phyloP scores from a whole-genome alignment of 441 rosid species.

The Pelargonium cotyledonis region DNA sequence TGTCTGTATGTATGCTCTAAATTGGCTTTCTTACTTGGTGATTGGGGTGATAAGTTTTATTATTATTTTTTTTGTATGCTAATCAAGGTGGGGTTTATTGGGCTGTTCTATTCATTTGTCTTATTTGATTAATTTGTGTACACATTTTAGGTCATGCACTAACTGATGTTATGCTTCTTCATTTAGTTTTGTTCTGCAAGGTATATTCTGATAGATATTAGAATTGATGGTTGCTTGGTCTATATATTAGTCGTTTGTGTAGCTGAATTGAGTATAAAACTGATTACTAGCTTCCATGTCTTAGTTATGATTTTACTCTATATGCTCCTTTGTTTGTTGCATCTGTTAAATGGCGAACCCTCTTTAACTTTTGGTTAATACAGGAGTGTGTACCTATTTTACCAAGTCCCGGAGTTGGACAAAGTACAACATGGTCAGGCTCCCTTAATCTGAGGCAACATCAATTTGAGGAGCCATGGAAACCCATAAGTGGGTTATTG shows the following conservation, averaged over 20 bases:
- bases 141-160: background rate
- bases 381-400: slow-evolving; percentile 47
- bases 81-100: background rate
- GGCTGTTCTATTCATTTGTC: background rate
- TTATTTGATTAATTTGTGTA: background rate
- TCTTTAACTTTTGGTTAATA: slow-evolving; percentile 14
- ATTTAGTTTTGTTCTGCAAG: background rate
- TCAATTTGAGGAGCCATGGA: slow-evolving; percentile 40
- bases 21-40: background rate
- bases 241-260: background rate
- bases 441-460: slow-evolving; percentile 33
- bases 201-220: background rate
- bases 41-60: background rate
- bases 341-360: background rate
- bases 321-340: background rate
- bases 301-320: background rate
- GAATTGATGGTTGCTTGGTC: background rate
- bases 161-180: background rate
- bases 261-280: background rate
- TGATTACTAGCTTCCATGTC: background rate
- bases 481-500: slow-evolving; percentile 28
- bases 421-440: slow-evolving; percentile 38
- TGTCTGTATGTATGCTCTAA: background rate
- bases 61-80: too few relatives aligned
- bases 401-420: slow-evolving; percentile 36